Conservation (phyloP, 768 basidiomycete species). For the Cystoderma amianthinum region DNA sequence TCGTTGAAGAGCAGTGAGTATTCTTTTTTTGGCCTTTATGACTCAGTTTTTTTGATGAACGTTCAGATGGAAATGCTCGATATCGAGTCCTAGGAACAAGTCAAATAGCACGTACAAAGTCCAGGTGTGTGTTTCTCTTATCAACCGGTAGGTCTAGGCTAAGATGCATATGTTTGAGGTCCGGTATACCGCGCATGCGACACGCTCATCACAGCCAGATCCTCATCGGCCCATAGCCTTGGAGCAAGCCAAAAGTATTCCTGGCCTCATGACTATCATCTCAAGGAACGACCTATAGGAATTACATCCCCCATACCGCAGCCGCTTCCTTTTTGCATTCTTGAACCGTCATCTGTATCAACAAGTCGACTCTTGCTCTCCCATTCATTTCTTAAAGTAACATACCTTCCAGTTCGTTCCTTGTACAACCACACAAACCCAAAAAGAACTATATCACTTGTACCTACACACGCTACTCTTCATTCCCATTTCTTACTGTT, state of each 20-base stretch:
- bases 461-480: too few relatives aligned
- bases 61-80: conserved; percentile 64
- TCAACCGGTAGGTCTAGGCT: conserved; percentile 1
- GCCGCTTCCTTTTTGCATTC: background rate
- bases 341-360: too few relatives aligned
- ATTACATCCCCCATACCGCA: background rate
- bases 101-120: conserved; percentile 52
- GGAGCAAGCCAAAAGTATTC: conserved; percentile 52
- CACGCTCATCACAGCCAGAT: conserved; percentile 43
- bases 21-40: background rate
- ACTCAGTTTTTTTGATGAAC: too few relatives aligned
- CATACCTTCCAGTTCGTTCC: too few relatives aligned
- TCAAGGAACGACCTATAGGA: conserved; percentile 28
- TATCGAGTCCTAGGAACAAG: conserved; percentile 44
- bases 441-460: too few relatives aligned
- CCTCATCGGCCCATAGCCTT: conserved; percentile 57
- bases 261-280: conserved; percentile 72
- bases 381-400: too few relatives aligned
- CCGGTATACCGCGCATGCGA: conserved; percentile 53
- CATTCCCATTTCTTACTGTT: too few relatives aligned
- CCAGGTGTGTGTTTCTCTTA: conserved; percentile 32
- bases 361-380: too few relatives aligned
- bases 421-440: too few relatives aligned
- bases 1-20: conserved; percentile 60
- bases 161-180: conserved; percentile 32